These are phyloP conservation scores for Apiospora phragmitis DNA, from an alignment of 2,329 filamentous ascomycete genomes.

Conservation along the genomic window DNA sequence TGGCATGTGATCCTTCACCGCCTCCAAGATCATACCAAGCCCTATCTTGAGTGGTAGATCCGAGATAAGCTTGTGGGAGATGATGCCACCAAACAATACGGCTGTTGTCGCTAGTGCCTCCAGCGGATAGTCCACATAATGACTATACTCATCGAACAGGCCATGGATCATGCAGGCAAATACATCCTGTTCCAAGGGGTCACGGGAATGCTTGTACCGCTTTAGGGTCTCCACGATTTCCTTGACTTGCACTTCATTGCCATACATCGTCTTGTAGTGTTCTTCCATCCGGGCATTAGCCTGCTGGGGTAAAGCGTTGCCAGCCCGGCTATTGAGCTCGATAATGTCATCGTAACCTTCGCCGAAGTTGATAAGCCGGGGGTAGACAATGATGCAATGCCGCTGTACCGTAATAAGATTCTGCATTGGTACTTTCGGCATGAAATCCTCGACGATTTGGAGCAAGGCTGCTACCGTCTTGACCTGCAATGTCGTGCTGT, in stretches of 20 bases:
- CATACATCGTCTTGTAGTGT: constrained; percentile 97
- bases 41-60: constrained; percentile 89
- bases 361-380: constrained; percentile 92
- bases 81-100: constrained; percentile 94
- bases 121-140: constrained; percentile 94
- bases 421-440: constrained; percentile 58
- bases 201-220: constrained; percentile 83
- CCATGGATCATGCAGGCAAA: constrained; percentile 99
- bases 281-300: constrained; percentile 95
- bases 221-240: constrained; percentile 83
- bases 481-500: constrained; percentile 76
- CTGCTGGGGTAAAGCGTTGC: constrained; percentile 76
- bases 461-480: constrained; percentile 83
- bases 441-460: constrained; percentile 72
- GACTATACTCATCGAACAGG: constrained; percentile 93
- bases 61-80: constrained; percentile 88
- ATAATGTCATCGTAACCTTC: constrained; percentile 92
- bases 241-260: constrained; percentile 81
- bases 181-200: constrained; percentile 84
- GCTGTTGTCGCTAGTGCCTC: constrained; percentile 94
- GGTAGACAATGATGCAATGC: constrained; percentile 88
- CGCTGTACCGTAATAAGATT: constrained; percentile 82
- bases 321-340: constrained; percentile 76
- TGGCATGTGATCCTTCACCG: constrained; percentile 79
- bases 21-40: constrained; percentile 97